phyloP scores from a whole-genome alignment of 2,329 filamentous ascomycete species.

The Malbranchea zuffiana region DNA sequence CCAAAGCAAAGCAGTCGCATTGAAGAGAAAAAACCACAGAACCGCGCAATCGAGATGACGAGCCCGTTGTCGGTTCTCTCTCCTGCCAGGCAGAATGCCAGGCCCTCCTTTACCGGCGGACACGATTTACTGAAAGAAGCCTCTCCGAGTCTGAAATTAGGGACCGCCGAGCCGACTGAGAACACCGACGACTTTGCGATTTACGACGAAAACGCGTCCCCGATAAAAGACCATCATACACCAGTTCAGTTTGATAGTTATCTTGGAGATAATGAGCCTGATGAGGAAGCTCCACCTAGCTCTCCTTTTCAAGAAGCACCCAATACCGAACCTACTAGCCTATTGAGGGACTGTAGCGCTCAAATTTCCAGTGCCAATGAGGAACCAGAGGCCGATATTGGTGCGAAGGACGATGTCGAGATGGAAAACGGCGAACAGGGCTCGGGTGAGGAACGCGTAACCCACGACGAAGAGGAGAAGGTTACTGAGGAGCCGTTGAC shows the following conservation, averaged over 20 bases:
- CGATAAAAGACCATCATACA: not conserved
- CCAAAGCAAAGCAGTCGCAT: no score
- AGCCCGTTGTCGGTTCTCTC: slow-evolving; percentile 33
- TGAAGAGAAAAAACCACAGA: no score
- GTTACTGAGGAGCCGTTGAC: slow-evolving; percentile 2
- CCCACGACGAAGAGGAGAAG: slow-evolving; percentile 4
- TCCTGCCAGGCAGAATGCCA: slow-evolving; percentile 32
- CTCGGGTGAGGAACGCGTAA: not conserved
- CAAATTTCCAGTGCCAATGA: slow-evolving; percentile 20
- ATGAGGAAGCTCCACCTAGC: slow-evolving; percentile 19
- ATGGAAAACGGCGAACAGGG: slow-evolving; percentile 5
- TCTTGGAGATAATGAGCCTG: slow-evolving; percentile 14
- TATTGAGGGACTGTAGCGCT: slow-evolving; percentile 12
- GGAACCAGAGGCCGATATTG: not conserved
- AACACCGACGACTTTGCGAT: slow-evolving; percentile 4
- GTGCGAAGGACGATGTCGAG: slow-evolving; percentile 9
- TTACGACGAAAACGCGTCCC: slow-evolving; percentile 7
- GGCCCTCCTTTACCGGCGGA: slow-evolving; percentile 20
- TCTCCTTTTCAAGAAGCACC: slow-evolving; percentile 29
- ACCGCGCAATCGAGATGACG: slow-evolving; percentile 23
- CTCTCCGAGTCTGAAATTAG: no score
- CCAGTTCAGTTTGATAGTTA: not conserved
- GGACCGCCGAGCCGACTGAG: slow-evolving; percentile 19
- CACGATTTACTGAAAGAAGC: no score
- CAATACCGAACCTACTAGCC: slow-evolving; percentile 18